Conservation (phyloP, 805 yeast species). For the Phaffomyces opuntiae region DNA sequence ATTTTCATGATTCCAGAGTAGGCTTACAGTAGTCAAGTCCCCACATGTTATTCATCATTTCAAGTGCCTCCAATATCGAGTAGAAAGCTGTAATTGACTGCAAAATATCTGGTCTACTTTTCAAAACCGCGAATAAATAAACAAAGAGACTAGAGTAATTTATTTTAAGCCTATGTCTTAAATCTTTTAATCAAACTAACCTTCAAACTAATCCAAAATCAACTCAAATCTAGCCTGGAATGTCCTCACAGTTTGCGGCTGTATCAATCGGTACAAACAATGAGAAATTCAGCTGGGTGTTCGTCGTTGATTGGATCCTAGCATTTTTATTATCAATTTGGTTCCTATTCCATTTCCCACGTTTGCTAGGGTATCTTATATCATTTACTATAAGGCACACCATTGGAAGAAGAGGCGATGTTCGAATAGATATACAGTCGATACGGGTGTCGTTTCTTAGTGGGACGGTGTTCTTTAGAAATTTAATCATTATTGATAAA, state of each 20-base stretch:
- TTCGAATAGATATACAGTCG: conserved; percentile 63
- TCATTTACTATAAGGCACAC: conserved; percentile 44
- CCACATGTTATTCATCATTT: no score
- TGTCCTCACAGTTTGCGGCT: background rate
- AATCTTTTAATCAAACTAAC: no score
- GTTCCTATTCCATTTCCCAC: conserved; percentile 68
- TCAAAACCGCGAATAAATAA: no score
- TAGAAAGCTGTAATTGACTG: no score
- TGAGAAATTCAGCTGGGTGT: conserved; percentile 54
- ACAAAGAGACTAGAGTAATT: no score
- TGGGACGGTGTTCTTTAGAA: conserved; percentile 75
- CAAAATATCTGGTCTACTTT: no score
- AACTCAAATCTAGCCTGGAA: background rate
- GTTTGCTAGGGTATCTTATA: conserved; percentile 56
- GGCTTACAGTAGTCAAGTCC: no score
- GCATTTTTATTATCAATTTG: conserved; percentile 54
- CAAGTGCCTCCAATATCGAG: no score
- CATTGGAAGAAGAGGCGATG: conserved; percentile 56
- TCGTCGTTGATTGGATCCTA: conserved; percentile 76
- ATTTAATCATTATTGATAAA: conserved; percentile 64
- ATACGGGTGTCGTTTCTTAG: conserved; percentile 72
- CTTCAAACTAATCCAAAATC: no score
- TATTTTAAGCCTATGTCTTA: no score
- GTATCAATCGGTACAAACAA: no score
- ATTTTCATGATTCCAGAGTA: no score